Percentiles rank a stretch among this genome's conserved stretches.
These are phyloP conservation scores for Pythium scleroteichum DNA, from an alignment of 352 stramenopile genomes.

Conservation along the genomic window DNA sequence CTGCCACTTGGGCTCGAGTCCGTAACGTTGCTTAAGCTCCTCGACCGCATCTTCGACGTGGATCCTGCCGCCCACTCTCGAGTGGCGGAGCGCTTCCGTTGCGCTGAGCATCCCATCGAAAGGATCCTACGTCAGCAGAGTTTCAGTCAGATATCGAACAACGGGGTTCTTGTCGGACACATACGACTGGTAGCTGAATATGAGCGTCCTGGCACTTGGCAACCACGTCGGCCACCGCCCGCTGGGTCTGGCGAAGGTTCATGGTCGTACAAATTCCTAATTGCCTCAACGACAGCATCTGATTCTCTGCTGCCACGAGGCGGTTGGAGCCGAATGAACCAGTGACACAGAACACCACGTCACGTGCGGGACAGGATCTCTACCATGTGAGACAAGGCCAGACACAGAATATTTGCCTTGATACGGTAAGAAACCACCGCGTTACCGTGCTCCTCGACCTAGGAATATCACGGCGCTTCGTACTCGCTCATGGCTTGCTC, in stretches of 20 bases:
- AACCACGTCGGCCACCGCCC: conserved; percentile 56
- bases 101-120: conserved; percentile 24
- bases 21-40: conserved; percentile 56
- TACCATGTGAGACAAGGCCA: not conserved
- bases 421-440: no score
- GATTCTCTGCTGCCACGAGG: no score
- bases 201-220: conserved; percentile 59
- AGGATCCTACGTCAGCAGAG: conserved; percentile 14
- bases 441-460: no score
- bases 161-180: not conserved
- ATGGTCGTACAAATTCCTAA: conserved; percentile 27
- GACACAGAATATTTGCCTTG: no score
- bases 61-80: conserved; percentile 27
- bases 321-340: no score
- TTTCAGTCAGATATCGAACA: no score
- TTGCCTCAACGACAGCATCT: no score
- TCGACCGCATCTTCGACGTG: conserved; percentile 51
- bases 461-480: conserved; percentile 2
- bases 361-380: no score
- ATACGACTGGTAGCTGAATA: conserved; percentile 46
- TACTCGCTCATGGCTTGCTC: conserved; percentile 54
- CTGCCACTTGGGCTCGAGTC: conserved; percentile 53
- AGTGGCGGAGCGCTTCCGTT: conserved; percentile 26
- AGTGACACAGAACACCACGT: no score
- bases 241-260: conserved; percentile 69